These are phyloP conservation scores for Epichloe scottii DNA, from an alignment of 2,329 filamentous ascomycete species.

Conservation along the genomic window DNA sequence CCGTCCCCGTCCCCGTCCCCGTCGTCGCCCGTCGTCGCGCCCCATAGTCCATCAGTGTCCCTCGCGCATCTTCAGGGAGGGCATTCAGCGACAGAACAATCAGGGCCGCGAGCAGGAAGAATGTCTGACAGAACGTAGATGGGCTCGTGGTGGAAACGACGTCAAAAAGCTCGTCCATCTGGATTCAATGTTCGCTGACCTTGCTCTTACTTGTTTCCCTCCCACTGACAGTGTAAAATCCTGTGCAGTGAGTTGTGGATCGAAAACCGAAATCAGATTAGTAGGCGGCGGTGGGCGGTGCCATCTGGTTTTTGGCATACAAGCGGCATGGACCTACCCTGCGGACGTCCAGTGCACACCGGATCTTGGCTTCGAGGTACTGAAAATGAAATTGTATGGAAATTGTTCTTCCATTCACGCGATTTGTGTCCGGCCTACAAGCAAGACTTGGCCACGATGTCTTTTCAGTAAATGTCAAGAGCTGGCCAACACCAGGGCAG, in stretches of 20 bases:
- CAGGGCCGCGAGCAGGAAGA: conserved; percentile 31
- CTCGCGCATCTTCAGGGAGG: conserved; percentile 31
- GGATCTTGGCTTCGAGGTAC: no score
- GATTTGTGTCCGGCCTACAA: neutral
- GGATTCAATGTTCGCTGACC: neutral
- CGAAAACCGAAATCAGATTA: no score
- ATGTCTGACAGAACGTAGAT: conserved; percentile 20
- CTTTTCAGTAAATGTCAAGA: neutral
- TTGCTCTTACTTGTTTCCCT: no score
- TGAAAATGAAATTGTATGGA: no score
- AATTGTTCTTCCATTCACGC: no score
- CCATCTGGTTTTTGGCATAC: no score
- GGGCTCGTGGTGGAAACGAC: conserved; percentile 3
- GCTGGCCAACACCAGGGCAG: neutral
- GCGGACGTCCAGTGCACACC: no score
- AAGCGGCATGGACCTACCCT: no score
- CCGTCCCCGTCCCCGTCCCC: no score
- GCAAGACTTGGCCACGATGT: neutral
- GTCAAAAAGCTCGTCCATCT: neutral
- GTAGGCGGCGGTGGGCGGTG: no score
- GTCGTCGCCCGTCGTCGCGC: conserved; percentile 22
- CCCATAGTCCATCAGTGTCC: conserved; percentile 38
- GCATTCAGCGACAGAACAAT: conserved; percentile 29
- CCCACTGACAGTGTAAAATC: no score
- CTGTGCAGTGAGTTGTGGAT: no score